Base-by-base conservation (phyloP, 169 alveolate genomes). In the Sarcocystis neurona region DNA sequence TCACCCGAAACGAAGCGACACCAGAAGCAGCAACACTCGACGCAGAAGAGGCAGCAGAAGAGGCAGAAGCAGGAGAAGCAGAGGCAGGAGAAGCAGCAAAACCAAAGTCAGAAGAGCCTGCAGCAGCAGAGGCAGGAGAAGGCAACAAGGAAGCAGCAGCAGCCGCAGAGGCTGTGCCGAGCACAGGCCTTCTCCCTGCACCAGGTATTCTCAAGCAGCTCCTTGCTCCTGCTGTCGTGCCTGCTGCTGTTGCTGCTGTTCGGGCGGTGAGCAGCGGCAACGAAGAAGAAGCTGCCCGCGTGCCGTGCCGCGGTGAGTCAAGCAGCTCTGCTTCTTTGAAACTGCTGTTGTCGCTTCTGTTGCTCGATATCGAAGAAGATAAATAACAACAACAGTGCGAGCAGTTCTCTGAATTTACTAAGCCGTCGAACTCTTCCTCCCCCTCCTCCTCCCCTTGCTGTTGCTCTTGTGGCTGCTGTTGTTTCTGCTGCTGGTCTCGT, bases 401-500 rank as follows among this genome's bases (percentile, higher is more conserved):
- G n/a, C n/a, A n/a, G n/a, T n/a, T n/a, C n/a, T n/a, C n/a, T n/a
- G n/a, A n/a, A n/a, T n/a, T n/a, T n/a, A n/a, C n/a, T n/a, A n/a
- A n/a, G n/a, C n/a, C n/a, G n/a, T n/a, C n/a, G n/a, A n/a, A n/a
- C n/a, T n/a, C n/a, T n/a, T n/a, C n/a, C n/a, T n/a, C n/a, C n/a
- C n/a, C n/a, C n/a, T n/a, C n/a, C n/a, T n/a, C n/a, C n/a, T n/a
- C n/a, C n/a, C n/a, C n/a, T n/a, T n/a, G n/a, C n/a, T n/a, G n/a
- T n/a, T n/a, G n/a, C 63, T 53, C 63, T 10, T 10, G 63, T 20
- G 10, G 63, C 63, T 53, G 63, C 63, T 53, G 63, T 20, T 53
- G 85, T 44, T 77, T 60, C 66, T 77, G 85, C 85, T n/a, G 85
- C 85, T 77, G 85, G 41, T 39, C 44, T 34, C 75, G 75, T 53